These are phyloP conservation scores for Coemansia sp. DNA, from an alignment of 192 early-diverging fungal species.

Conservation along the genomic window DNA sequence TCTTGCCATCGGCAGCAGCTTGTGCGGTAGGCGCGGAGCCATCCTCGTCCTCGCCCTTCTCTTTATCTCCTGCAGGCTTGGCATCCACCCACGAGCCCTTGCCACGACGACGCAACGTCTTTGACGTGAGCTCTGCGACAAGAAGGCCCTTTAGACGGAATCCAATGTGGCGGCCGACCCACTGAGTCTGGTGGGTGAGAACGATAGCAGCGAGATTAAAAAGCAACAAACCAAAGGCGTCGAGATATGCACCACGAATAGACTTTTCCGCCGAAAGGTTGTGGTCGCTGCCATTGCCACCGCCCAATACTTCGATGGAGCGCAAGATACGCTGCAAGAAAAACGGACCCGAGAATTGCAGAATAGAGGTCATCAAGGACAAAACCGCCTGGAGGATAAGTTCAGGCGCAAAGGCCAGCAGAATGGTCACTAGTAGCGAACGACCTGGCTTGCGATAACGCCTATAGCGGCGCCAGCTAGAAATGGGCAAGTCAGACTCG, in stretches of 20 bases:
- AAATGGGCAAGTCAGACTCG: conserved; percentile 51
- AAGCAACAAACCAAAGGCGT: conserved; percentile 63
- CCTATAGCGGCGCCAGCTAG: conserved; percentile 33
- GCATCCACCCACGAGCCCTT: conserved; percentile 55
- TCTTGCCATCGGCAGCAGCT: conserved; percentile 57
- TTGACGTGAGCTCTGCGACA: conserved; percentile 66
- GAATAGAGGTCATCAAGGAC: conserved; percentile 30
- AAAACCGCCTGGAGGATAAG: conserved; percentile 44
- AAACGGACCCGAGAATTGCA: conserved; percentile 56
- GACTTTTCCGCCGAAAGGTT: not conserved
- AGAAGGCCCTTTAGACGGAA: conserved; percentile 63
- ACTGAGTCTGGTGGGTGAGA: conserved; percentile 61
- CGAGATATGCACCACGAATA: conserved; percentile 50
- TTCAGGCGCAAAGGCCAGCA: conserved; percentile 41
- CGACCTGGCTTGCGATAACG: conserved; percentile 9
- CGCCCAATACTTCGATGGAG: conserved; percentile 51
- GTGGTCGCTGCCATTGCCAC: conserved; percentile 4
- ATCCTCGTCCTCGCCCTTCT: conserved; percentile 4
- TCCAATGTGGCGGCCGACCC: conserved; percentile 67
- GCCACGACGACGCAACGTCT: conserved; percentile 63
- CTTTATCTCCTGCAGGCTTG: conserved; percentile 17
- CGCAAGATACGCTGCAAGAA: conserved; percentile 61
- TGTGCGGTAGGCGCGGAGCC: conserved; percentile 33
- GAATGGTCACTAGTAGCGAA: conserved; percentile 37
- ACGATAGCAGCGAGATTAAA: conserved; percentile 42